Evolutionary conservation across 331 rosid species (phyloP).

Genomic region (Phaseolus coccineus): DNA sequence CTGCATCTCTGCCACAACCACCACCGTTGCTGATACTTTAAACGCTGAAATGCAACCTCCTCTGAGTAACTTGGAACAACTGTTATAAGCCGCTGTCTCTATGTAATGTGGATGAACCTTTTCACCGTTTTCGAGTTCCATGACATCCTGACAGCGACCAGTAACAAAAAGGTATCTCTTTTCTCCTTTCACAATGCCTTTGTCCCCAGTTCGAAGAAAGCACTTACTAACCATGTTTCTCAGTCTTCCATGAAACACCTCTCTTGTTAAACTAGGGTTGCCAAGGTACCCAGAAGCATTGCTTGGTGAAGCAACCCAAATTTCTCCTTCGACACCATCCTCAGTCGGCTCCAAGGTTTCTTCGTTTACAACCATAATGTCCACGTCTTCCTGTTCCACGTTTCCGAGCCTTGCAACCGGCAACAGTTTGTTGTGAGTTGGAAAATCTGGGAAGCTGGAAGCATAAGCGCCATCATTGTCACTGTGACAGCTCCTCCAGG

Average conservation of each 20-base stretch:
- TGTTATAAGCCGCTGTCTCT: constrained; percentile 61
- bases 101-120: constrained; percentile 71
- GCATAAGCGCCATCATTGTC: background rate
- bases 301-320: constrained; percentile 86
- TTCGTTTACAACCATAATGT: constrained; percentile 70
- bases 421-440: constrained; percentile 64
- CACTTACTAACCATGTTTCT: constrained; percentile 46
- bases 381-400: constrained; percentile 61
- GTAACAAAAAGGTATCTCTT: constrained; percentile 69
- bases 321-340: constrained; percentile 87
- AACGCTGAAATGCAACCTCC: constrained; percentile 75
- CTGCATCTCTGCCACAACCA: constrained; percentile 69
- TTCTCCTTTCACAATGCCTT: constrained; percentile 70
- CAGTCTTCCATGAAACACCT: constrained; percentile 59
- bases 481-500: constrained; percentile 56
- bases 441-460: constrained; percentile 48
- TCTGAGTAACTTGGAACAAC: constrained; percentile 56
- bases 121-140: constrained; percentile 50
- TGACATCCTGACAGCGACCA: constrained; percentile 65
- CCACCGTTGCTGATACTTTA: constrained; percentile 42
- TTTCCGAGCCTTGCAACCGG: constrained; percentile 65
- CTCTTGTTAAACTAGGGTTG: constrained; percentile 68
- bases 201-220: constrained; percentile 77
- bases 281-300: constrained; percentile 78
- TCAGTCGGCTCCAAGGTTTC: constrained; percentile 70